phyloP scores from a whole-genome alignment of 2,329 filamentous ascomycete genomes.

The Hysterium pulicare region DNA sequence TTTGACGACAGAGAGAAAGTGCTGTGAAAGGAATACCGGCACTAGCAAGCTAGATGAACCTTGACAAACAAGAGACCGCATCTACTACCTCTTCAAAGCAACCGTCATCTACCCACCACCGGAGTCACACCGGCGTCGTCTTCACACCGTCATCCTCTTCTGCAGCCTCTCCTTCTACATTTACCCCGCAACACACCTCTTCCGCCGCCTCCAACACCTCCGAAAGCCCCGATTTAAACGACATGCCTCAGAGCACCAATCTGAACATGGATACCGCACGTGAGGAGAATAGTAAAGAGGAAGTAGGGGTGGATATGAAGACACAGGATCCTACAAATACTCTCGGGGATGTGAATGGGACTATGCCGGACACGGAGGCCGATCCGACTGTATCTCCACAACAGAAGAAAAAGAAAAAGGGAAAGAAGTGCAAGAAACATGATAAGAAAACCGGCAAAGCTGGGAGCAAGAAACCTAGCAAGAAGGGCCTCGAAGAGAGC shows the following conservation, averaged over 20 bases:
- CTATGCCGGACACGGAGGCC: not conserved
- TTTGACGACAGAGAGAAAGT: no score
- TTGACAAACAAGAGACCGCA: no score
- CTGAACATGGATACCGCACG: conserved; percentile 9
- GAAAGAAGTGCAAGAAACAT: conserved; percentile 11
- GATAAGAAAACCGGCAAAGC: conserved; percentile 10
- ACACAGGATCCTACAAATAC: not conserved
- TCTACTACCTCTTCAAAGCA: not conserved
- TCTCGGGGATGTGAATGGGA: not conserved
- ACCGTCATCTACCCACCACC: not conserved
- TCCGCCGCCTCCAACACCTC: conserved; percentile 3
- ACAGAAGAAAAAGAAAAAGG: conserved; percentile 6
- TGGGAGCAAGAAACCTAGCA: conserved; percentile 7
- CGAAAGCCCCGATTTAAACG: not conserved
- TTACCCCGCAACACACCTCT: not conserved
- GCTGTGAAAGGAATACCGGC: no score
- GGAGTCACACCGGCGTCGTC: not conserved
- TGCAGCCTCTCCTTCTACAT: not conserved
- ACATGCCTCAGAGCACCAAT: not conserved
- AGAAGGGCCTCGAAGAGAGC: conserved; percentile 4
- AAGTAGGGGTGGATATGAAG: not conserved
- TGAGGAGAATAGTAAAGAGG: conserved; percentile 2
- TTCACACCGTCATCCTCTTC: not conserved
- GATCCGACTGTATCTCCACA: not conserved
- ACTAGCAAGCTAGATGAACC: no score